Evolutionary conservation across 805 yeast genomes (phyloP).

Genomic region (Cyberlindnera mrakii): DNA sequence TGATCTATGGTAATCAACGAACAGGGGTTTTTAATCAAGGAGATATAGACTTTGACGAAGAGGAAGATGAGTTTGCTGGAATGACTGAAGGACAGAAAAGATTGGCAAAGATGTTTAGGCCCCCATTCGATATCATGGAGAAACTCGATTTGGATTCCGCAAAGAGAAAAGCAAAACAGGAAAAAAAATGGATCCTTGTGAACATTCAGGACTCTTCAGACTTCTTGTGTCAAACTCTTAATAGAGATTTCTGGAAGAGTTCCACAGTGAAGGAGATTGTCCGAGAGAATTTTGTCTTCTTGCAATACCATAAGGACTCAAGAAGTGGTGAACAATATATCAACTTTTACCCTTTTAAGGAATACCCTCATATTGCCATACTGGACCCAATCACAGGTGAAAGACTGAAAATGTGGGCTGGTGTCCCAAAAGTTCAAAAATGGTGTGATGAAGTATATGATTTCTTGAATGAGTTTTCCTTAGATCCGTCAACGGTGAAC

Average conservation of each 20-base stretch:
- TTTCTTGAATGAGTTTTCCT: constrained; percentile 59
- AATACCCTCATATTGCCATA: constrained; percentile 85
- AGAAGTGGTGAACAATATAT: constrained; percentile 65
- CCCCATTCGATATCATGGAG: constrained; percentile 87
- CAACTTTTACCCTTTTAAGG: constrained; percentile 64
- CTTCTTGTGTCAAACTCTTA: constrained; percentile 83
- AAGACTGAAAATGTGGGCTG: constrained; percentile 71
- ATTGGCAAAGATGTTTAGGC: constrained; percentile 78
- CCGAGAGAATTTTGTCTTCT: constrained; percentile 63
- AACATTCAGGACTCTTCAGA: constrained; percentile 84
- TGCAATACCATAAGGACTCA: constrained; percentile 81
- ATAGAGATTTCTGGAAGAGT: constrained; percentile 91
- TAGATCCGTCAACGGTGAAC: constrained; percentile 56
- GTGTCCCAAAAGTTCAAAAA: constrained; percentile 50
- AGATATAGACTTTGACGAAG: constrained; percentile 24
- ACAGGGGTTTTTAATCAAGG: constrained; percentile 33
- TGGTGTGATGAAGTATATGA: constrained; percentile 67
- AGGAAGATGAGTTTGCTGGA: constrained; percentile 21
- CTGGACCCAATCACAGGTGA: constrained; percentile 96
- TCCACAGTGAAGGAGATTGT: constrained; percentile 57
- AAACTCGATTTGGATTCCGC: constrained; percentile 68
- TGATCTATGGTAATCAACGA: constrained; percentile 27
- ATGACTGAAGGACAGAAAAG: constrained; percentile 47
- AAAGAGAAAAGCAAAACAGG: constrained; percentile 53
- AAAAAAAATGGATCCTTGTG: constrained; percentile 75